Percentiles rank a stretch among this genome's conserved stretches.
Conservation (phyloP, 2,329 filamentous ascomycete species). For the Monascus ruber region DNA sequence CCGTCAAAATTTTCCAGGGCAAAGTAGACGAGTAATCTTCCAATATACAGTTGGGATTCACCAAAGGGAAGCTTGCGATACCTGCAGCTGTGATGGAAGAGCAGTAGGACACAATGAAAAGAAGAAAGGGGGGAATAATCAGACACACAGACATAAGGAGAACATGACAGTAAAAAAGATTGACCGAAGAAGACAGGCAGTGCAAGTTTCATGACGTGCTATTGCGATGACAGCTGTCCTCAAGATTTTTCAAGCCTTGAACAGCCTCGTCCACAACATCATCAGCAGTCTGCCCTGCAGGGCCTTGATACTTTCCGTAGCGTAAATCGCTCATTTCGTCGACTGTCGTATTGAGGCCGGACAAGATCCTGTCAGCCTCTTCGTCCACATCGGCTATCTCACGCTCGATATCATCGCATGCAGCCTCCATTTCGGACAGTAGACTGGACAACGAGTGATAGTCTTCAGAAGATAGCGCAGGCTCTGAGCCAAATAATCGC, state of each 20-base stretch:
- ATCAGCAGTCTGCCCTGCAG: slow-evolving; percentile 40
- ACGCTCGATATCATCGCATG: slow-evolving; percentile 52
- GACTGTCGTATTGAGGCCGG: slow-evolving; percentile 53
- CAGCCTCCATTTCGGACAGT: slow-evolving; percentile 57
- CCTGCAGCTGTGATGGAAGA: too few relatives aligned
- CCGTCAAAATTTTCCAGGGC: too few relatives aligned
- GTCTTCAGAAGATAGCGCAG: slow-evolving; percentile 25
- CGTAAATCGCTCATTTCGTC: slow-evolving; percentile 70
- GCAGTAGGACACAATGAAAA: not conserved
- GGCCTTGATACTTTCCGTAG: slow-evolving; percentile 56
- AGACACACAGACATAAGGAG: not conserved
- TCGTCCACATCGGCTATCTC: slow-evolving; percentile 56
- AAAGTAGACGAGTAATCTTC: too few relatives aligned
- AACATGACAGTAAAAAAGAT: not conserved
- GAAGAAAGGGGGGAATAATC: not conserved
- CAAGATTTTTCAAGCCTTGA: slow-evolving; percentile 52
- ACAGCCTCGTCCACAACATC: slow-evolving; percentile 56
- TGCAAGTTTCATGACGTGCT: slow-evolving; percentile 5
- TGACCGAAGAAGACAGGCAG: not conserved
- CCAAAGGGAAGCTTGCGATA: too few relatives aligned
- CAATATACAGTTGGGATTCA: too few relatives aligned
- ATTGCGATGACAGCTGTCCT: slow-evolving; percentile 47
- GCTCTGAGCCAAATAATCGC: slow-evolving; percentile 49
- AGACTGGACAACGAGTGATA: slow-evolving; percentile 54
- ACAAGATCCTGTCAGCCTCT: slow-evolving; percentile 50